Base-by-base conservation (phyloP, 257 asterid species). In the Capsicum baccatum region DNA sequence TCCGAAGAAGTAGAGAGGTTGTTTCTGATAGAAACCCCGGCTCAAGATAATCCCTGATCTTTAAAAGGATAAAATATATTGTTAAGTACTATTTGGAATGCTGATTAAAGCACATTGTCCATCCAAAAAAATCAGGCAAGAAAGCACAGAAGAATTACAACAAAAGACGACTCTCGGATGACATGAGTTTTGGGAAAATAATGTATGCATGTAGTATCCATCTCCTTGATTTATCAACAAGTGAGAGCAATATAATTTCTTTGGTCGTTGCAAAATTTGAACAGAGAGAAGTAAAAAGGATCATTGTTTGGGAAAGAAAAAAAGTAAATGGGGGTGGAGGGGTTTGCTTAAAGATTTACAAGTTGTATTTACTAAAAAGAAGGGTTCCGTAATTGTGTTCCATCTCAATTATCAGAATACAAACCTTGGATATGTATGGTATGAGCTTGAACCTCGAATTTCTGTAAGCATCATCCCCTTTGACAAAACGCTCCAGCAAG, bases 381-480 rank as follows among this genome's bases (percentile, higher is more conserved):
- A n/a, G n/a, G n/a, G n/a, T 74, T 74, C 80, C 10, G 80, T 17
- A 54, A 69, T 19, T 76, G 79, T 42, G 83, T 69, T 81, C 70
- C 83, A 73, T 37, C 26, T 81, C 33, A 84, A 76, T 26, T 39
- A 26, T 26, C 48, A 68, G 68, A 50, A 19, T 50, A 74, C 90
- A 79, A 83, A 96, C 99, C 98, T 91, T 91, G 6, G 99, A 97
- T 87, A 97, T 95, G 85, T 94, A 97, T 57, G 99, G 99, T 87
- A 97, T 97, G 90, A 97, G 99, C 91, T 97, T 97, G 94, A 97
- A 97, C 95, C 98, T 94, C 7, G 99, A 93, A 90, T 97, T 95
- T 89, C 99, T 89, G 82, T 87, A 95, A 79, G 97, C 94, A 91
- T 97, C 97, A 79, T 97, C 99, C 58, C 98, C 99, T 64, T 92